Evolutionary conservation across 2,329 filamentous ascomycete species (phyloP).

Genomic region (Diaporthe vaccinii): DNA sequence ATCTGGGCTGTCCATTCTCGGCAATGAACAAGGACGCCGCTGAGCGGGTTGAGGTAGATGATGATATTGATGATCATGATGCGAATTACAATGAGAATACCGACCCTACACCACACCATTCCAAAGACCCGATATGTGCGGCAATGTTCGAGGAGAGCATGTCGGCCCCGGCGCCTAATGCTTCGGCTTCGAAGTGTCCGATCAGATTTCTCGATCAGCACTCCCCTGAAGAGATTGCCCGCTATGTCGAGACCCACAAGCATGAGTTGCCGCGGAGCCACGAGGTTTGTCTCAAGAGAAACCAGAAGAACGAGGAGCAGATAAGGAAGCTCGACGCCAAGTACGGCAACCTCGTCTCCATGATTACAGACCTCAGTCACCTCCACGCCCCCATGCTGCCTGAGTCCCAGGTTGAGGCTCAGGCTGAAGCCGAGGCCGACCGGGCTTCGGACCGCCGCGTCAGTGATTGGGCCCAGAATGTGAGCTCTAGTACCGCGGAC

Average conservation of each 20-base stretch:
- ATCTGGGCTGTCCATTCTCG: conserved; percentile 85
- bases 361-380: conserved; percentile 91
- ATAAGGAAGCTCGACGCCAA: conserved; percentile 93
- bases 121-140: conserved; percentile 73
- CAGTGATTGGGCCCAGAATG: conserved; percentile 86
- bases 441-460: conserved; percentile 77
- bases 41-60: conserved; percentile 44
- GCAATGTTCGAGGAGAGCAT: conserved; percentile 73
- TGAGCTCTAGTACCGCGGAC: conserved; percentile 68
- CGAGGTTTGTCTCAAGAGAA: conserved; percentile 90
- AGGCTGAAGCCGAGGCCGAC: conserved; percentile 52
- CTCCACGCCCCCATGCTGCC: conserved; percentile 92
- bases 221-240: conserved; percentile 91
- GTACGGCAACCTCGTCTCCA: conserved; percentile 91
- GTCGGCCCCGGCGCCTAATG: conserved; percentile 65
- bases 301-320: conserved; percentile 87
- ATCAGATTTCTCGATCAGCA: conserved; percentile 95
- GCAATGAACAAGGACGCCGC: conserved; percentile 53
- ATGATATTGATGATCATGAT: conserved; percentile 43
- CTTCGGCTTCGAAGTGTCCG: conserved; percentile 78
- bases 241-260: conserved; percentile 95
- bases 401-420: conserved; percentile 47
- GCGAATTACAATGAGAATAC: conserved; percentile 51
- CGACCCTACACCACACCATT: conserved; percentile 58
- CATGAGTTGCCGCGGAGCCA: conserved; percentile 95